Conservation (phyloP, 176 grass and related monocot species). For the Leersia perrieri region DNA sequence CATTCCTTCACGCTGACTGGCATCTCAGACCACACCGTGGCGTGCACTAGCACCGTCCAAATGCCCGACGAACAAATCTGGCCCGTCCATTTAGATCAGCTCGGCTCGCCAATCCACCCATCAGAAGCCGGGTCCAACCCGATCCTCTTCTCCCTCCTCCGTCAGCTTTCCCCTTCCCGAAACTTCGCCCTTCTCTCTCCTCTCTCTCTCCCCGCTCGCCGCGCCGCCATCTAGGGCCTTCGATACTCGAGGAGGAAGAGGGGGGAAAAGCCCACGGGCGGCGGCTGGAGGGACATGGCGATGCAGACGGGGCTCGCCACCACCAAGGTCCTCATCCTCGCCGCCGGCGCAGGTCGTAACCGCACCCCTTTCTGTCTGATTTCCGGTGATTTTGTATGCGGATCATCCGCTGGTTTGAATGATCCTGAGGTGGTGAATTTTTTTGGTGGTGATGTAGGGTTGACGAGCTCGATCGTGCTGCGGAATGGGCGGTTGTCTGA, state of each 20-base stretch:
- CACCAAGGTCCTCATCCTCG: conserved; percentile 88
- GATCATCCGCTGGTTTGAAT: background rate
- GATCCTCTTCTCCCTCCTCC: background rate
- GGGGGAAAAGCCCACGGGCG: background rate
- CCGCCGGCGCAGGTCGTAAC: conserved; percentile 66
- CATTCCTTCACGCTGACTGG: background rate
- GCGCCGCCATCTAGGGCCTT: background rate
- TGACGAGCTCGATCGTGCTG: conserved; percentile 79
- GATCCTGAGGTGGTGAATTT: conserved; percentile 14
- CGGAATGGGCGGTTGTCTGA: conserved; percentile 87
- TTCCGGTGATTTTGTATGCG: background rate
- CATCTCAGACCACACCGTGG: background rate
- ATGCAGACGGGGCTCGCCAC: conserved; percentile 73
- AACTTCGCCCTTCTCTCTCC: background rate
- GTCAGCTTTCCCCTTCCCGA: conserved; percentile 30
- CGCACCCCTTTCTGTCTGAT: background rate
- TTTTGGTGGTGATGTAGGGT: conserved; percentile 33
- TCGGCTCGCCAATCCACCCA: background rate
- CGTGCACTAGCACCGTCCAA: background rate
- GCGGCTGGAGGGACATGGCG: conserved; percentile 52
- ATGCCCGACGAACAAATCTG: background rate
- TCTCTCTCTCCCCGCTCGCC: background rate
- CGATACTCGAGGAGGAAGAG: background rate
- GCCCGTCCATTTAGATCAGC: background rate
- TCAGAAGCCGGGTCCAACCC: background rate